Percentiles rank a stretch among this genome's conserved stretches.
phyloP scores from a whole-genome alignment of 805 yeast species.

The Sugiyamaella mastotermitis region DNA sequence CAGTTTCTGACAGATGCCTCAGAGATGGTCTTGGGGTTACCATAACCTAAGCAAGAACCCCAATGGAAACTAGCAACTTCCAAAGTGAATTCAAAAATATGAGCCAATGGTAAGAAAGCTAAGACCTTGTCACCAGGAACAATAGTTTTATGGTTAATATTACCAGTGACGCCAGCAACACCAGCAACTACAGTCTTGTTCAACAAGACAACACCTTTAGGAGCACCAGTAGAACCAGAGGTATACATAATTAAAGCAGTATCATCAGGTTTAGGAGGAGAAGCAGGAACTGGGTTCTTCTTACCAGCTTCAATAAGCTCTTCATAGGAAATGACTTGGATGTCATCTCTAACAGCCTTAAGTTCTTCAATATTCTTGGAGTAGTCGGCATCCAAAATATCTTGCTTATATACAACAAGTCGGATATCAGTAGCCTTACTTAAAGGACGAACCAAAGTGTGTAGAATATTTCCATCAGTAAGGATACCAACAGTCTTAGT shows the following conservation, averaged over 20 bases:
- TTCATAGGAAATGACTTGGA: slow-evolving; percentile 56
- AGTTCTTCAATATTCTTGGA: slow-evolving; percentile 55
- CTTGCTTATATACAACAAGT: slow-evolving; percentile 65
- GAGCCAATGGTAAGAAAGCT: slow-evolving; percentile 92
- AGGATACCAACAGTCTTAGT: slow-evolving; percentile 75
- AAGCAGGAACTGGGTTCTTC: slow-evolving; percentile 37
- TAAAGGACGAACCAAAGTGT: slow-evolving; percentile 65
- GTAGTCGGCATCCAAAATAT: slow-evolving; percentile 54
- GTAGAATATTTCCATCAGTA: slow-evolving; percentile 73
- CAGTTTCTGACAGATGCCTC: slow-evolving; percentile 79
- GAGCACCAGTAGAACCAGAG: slow-evolving; percentile 80
- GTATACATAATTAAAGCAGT: slow-evolving; percentile 78
- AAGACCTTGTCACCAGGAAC: slow-evolving; percentile 62
- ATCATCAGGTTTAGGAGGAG: slow-evolving; percentile 52
- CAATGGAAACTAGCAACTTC: slow-evolving; percentile 76
- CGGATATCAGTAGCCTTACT: slow-evolving; percentile 54
- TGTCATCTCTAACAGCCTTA: slow-evolving; percentile 65
- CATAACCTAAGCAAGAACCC: slow-evolving; percentile 91
- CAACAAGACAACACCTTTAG: slow-evolving; percentile 73
- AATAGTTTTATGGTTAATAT: slow-evolving; percentile 49
- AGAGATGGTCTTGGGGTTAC: slow-evolving; percentile 83
- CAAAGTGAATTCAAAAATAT: slow-evolving; percentile 86
- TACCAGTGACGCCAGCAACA: slow-evolving; percentile 70
- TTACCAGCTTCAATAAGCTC: slow-evolving; percentile 65
- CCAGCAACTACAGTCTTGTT: slow-evolving; percentile 75